These are phyloP conservation scores for Euphorbia celastroides DNA, from an alignment of 441 rosid genomes.

Conservation along the genomic window DNA sequence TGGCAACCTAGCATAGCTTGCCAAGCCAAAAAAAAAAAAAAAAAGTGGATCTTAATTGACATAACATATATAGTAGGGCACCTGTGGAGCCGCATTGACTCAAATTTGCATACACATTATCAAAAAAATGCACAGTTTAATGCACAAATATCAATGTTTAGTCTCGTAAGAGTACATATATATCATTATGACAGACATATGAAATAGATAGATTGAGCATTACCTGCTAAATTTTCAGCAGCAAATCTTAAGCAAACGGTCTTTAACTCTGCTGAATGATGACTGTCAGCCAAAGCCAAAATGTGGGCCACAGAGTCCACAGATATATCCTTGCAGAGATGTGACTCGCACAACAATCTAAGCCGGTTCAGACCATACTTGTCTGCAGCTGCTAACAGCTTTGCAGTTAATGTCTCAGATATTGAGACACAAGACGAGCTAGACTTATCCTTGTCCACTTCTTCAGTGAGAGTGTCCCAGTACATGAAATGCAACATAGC, in stretches of 20 bases:
- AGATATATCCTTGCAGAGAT: slow-evolving; percentile 46
- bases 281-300: slow-evolving; percentile 40
- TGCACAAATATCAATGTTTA: not conserved
- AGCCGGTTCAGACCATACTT: slow-evolving; percentile 40
- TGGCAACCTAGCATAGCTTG: too few relatives aligned
- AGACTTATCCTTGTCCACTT: slow-evolving; percentile 34
- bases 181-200: not conserved
- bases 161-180: not conserved
- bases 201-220: not conserved
- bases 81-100: too few relatives aligned
- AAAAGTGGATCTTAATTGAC: too few relatives aligned
- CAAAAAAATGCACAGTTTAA: too few relatives aligned
- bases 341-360: slow-evolving; percentile 40
- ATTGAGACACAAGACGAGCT: slow-evolving; percentile 30
- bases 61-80: too few relatives aligned
- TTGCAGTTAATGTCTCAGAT: slow-evolving; percentile 32
- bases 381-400: slow-evolving; percentile 48
- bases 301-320: slow-evolving; percentile 36
- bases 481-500: slow-evolving; percentile 47
- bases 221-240: slow-evolving; percentile 47
- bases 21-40: too few relatives aligned
- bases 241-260: slow-evolving; percentile 46
- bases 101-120: too few relatives aligned
- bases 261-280: slow-evolving; percentile 42
- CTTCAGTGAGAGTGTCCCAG: slow-evolving; percentile 41